Evolutionary conservation across 371 early-diverging fungal species (phyloP), one percentile per base, ranked within the genome.

Genomic region (Rhizopus arrhizus): DNA sequence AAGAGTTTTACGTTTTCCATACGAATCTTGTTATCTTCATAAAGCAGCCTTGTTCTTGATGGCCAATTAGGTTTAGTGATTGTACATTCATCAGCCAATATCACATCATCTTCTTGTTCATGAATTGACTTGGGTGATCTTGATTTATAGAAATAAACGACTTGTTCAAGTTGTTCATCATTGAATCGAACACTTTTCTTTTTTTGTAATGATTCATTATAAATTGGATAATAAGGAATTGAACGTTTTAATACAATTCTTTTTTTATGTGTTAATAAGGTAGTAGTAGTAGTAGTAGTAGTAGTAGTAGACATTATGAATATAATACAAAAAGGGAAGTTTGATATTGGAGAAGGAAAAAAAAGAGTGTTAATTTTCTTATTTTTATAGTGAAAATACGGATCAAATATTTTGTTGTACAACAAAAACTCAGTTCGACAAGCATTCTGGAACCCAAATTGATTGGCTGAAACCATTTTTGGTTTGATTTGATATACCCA

Each of bases 81-180:
- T 32, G 50, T 56, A 13, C 34, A 68, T 28, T 64, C 64, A 15
- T 62, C 56, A 22, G 56, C 57, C 41, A 45, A 22, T 7, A 31
- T 77, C 63, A 77, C 75, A 61, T 83, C 76, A 28, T 55, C 47
- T 8, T 22, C 22, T 22, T 22, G 22, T 22, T 22, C 22, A 22
- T 70, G 61, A 15, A 85, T 79, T 22, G 80, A 66, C 34, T 58
- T 56, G 3, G 87, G 85, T 33, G 70, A 75, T 70, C 62, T 65
- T n/a, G 56, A 42, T 38, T 64, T 64, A 33, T 58, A 61, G 32
- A 69, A 69, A n/a, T 61, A 69, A 16, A 59, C 59, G 8, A 62
- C 63, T 48, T 65, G 59, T 13, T 62, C 59, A 9, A 59, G 53
- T 49, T 32, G 34, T 7, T 46, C 49, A 29, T 56, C 61, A 29